Percentiles rank a stretch among this genome's conserved stretches.
Evolutionary conservation across 2,329 filamentous ascomycete genomes (phyloP).

Genomic region (Daldinia sp.): DNA sequence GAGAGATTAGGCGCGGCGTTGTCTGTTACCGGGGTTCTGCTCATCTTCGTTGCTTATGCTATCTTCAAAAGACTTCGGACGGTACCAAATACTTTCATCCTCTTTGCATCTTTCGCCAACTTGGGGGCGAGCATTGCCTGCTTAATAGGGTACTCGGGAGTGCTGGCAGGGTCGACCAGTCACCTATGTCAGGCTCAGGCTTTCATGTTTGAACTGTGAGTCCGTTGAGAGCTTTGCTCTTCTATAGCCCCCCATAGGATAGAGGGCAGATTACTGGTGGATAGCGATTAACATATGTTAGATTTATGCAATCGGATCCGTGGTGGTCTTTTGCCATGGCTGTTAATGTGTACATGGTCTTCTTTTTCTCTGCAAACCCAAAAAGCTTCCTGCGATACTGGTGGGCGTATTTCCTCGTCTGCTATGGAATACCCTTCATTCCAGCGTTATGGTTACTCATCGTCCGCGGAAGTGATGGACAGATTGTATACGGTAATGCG

Average conservation of each 20-base stretch:
- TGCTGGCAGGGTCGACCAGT: slow-evolving; percentile 65
- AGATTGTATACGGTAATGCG: slow-evolving; percentile 66
- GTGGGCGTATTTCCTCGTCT: slow-evolving; percentile 76
- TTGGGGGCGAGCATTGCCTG: slow-evolving; percentile 73
- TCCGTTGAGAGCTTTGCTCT: slow-evolving; percentile 23
- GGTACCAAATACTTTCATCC: slow-evolving; percentile 71
- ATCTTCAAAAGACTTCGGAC: slow-evolving; percentile 66
- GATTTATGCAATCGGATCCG: slow-evolving; percentile 82
- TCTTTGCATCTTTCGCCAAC: slow-evolving; percentile 71
- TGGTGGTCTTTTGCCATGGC: slow-evolving; percentile 87
- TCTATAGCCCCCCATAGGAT: not conserved
- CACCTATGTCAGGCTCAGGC: slow-evolving; percentile 72
- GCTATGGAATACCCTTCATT: slow-evolving; percentile 78
- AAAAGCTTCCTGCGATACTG: slow-evolving; percentile 79
- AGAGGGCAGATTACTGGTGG: not conserved
- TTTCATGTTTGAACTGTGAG: slow-evolving; percentile 76
- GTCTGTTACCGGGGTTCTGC: slow-evolving; percentile 63
- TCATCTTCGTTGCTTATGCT: slow-evolving; percentile 66
- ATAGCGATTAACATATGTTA: slow-evolving; percentile 51
- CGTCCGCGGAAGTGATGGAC: slow-evolving; percentile 56
- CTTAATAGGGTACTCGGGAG: slow-evolving; percentile 75
- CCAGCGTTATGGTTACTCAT: slow-evolving; percentile 76
- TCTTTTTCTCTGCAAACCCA: slow-evolving; percentile 69
- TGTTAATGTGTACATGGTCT: slow-evolving; percentile 80
- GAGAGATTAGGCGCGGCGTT: slow-evolving; percentile 67